Base-by-base conservation (phyloP, 1,284 basidiomycete species). In the Cutaneotrichosporon spelunceum region DNA sequence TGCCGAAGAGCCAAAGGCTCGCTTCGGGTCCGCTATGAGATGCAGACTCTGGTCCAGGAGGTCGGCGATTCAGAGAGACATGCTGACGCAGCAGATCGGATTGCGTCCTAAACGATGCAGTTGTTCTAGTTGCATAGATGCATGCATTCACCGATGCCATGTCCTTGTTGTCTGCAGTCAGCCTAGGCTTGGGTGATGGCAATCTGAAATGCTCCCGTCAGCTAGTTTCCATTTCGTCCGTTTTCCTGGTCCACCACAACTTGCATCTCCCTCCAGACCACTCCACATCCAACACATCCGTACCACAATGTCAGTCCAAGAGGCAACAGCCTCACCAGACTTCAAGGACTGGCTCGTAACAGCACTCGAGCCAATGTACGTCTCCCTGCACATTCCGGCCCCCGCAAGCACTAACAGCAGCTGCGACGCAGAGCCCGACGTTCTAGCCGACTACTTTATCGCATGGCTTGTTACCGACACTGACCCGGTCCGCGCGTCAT, bases 351-450 rank as follows among this genome's bases (percentile, higher is more conserved):
- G 91, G 91, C 87, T 93, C 56, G 83, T 90, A 54, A 84, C 84
- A 66, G 89, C 87, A 0, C 84, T 93, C 52, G 91, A 91, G 78
- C 91, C 91, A 66, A 90, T 93, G 91, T 91, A 68, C 58, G 84
- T 74, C 3, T 26, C 24, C 19, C 42, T 19, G n/a, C 42, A 16
- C 11, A 30, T 53, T 45, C 11, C 26, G 29, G 5, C 4, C 5
- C 26, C 14, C 19, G 1, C 19, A 4, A 16, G 14, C 11, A 29
- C 58, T 54, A 33, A 62, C 44, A 24, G 11, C 72, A 96, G 93
- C 82, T 96, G 92, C 75, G 94, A 98, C 78, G 94, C 94, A 57
- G 94, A 97, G 76, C 93, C 94, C 26, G 87, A 88, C 34, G 92
- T 94, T 23, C 86, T 98, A 56, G 88, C 91, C 14, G 93, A 97